Percentiles rank a stretch among this genome's conserved stretches.
Conservation (phyloP, 148 eudicot species). For the Spergularia marina region DNA sequence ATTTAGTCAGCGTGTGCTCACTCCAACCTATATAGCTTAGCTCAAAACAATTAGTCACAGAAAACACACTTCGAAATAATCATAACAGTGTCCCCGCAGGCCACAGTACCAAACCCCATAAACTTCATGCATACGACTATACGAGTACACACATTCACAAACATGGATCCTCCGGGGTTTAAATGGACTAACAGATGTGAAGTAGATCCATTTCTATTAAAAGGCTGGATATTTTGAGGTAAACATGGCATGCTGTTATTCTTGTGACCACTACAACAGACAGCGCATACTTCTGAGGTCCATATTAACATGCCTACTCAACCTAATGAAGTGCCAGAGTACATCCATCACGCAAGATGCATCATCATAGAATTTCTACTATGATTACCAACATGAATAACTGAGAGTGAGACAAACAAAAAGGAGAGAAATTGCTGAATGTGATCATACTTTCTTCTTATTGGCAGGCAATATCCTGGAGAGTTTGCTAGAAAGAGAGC, state of each 20-base stretch:
- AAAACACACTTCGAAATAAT: background rate
- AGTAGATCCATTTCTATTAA: background rate
- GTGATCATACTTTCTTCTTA: constrained; percentile 48
- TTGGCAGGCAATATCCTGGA: constrained; percentile 42
- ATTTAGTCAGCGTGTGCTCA: background rate
- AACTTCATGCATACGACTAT: too few species aligned
- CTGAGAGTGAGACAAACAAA: background rate
- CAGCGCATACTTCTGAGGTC: background rate
- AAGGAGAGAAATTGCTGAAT: background rate
- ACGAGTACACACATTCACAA: too few species aligned
- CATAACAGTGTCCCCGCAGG: too few species aligned
- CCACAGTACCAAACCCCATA: too few species aligned
- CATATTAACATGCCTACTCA: background rate
- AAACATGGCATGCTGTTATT: background rate
- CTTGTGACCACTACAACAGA: background rate
- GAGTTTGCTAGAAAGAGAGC: constrained; percentile 39
- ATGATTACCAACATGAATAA: too few species aligned
- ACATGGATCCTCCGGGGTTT: background rate
- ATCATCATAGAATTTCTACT: background rate
- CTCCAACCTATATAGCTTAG: too few species aligned
- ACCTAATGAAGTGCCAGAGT: background rate
- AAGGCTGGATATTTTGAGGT: background rate
- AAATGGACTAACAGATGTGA: background rate
- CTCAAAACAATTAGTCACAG: background rate
- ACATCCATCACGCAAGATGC: background rate